Conservation (phyloP, 345 rosid species). For the Aquilaria malaccensis region DNA sequence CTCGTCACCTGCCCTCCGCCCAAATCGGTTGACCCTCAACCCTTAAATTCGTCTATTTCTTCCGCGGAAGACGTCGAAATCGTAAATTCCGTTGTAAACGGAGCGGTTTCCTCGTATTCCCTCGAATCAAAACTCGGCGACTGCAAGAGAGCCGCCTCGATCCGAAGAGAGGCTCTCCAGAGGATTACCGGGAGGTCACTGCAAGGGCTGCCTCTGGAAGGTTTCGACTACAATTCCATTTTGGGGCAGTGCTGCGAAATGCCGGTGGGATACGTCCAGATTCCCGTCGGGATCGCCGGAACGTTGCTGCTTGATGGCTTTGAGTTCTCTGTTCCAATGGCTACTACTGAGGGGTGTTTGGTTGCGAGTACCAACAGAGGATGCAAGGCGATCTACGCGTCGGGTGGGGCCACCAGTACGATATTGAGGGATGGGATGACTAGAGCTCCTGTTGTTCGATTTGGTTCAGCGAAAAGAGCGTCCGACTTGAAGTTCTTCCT, state of each 20-base stretch:
- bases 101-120: slow-evolving; percentile 52
- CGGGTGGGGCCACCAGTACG: slow-evolving; percentile 67
- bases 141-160: slow-evolving; percentile 59
- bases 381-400: slow-evolving; percentile 71
- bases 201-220: slow-evolving; percentile 70
- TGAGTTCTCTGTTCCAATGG: slow-evolving; percentile 88
- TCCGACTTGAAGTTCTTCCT: slow-evolving; percentile 70
- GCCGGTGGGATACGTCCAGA: slow-evolving; percentile 93
- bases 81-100: slow-evolving; percentile 49
- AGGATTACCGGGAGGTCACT: slow-evolving; percentile 68
- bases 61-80: slow-evolving; percentile 64
- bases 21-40: slow-evolving; percentile 23
- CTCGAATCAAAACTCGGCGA: slow-evolving; percentile 80
- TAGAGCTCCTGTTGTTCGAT: slow-evolving; percentile 76
- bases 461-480: slow-evolving; percentile 50
- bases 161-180: slow-evolving; percentile 79
- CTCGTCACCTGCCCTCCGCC: slow-evolving; percentile 21
- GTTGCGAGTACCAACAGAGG: slow-evolving; percentile 95
- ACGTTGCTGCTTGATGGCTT: slow-evolving; percentile 74
- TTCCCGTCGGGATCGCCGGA: slow-evolving; percentile 89
- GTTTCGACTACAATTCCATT: slow-evolving; percentile 75
- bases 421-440: slow-evolving; percentile 75
- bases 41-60: slow-evolving; percentile 25
- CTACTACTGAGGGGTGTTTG: slow-evolving; percentile 93
- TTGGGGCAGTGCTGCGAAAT: slow-evolving; percentile 96